Evolutionary conservation across 2,329 filamentous ascomycete species (phyloP).

Genomic region (Parafenestella ontariensis): DNA sequence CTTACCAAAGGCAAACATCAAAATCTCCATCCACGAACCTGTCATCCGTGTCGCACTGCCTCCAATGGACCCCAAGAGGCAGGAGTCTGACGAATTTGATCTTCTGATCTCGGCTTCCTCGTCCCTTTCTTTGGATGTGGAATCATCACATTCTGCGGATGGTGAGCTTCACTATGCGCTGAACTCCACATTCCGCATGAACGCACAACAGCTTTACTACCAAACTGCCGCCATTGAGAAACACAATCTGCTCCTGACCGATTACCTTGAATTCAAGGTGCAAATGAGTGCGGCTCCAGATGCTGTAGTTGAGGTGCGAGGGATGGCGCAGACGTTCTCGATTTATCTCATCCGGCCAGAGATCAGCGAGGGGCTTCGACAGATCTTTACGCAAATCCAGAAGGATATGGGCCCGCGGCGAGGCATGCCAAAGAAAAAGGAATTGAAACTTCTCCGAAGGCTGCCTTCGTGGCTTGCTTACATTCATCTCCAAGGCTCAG

Average conservation of each 20-base stretch:
- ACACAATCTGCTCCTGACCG: slow-evolving; percentile 86
- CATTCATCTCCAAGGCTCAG: slow-evolving; percentile 82
- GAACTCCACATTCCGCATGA: slow-evolving; percentile 79
- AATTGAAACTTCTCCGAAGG: slow-evolving; percentile 72
- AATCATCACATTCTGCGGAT: slow-evolving; percentile 90
- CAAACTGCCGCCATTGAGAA: slow-evolving; percentile 83
- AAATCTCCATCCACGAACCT: slow-evolving; percentile 95
- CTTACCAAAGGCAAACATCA: slow-evolving; percentile 91
- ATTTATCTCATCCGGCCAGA: slow-evolving; percentile 90
- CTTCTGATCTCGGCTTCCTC: slow-evolving; percentile 95
- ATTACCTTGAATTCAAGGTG: slow-evolving; percentile 85
- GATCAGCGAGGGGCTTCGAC: slow-evolving; percentile 88
- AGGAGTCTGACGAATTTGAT: slow-evolving; percentile 82
- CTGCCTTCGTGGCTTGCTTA: slow-evolving; percentile 86
- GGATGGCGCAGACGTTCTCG: slow-evolving; percentile 84
- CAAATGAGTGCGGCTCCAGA: slow-evolving; percentile 87
- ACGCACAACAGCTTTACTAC: slow-evolving; percentile 91
- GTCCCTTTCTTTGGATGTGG: slow-evolving; percentile 88
- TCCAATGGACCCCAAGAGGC: slow-evolving; percentile 66
- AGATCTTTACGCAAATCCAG: slow-evolving; percentile 86
- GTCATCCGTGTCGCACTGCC: slow-evolving; percentile 89
- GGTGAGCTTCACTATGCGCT: slow-evolving; percentile 88
- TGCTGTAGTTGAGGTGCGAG: slow-evolving; percentile 79
- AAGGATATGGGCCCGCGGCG: slow-evolving; percentile 50
- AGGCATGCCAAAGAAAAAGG: slow-evolving; percentile 50